phyloP scores from a whole-genome alignment of 805 yeast genomes.

The Yarrowia keelungensis region DNA sequence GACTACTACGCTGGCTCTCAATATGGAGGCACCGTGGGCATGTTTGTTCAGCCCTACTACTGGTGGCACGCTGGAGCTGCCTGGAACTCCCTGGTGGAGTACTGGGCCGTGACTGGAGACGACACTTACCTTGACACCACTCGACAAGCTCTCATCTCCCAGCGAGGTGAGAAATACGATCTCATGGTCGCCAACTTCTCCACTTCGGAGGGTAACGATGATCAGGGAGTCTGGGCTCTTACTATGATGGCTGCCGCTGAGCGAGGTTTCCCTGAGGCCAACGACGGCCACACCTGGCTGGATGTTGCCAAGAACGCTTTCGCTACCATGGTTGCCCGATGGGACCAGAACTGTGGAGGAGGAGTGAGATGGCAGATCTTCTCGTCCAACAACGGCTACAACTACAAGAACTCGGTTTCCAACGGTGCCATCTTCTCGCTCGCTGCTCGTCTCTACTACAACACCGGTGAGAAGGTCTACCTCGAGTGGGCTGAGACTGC shows the following conservation, averaged over 20 bases:
- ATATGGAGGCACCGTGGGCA: slow-evolving; percentile 73
- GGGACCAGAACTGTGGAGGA: slow-evolving; percentile 77
- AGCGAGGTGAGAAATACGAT: slow-evolving; percentile 67
- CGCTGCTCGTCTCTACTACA: slow-evolving; percentile 84
- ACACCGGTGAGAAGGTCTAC: slow-evolving; percentile 72
- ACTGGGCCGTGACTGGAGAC: slow-evolving; percentile 73
- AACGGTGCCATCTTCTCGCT: slow-evolving; percentile 81
- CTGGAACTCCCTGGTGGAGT: slow-evolving; percentile 71
- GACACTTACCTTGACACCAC: slow-evolving; percentile 66
- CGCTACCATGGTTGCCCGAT: slow-evolving; percentile 79
- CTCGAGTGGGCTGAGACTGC: slow-evolving; percentile 72
- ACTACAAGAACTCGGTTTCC: slow-evolving; percentile 82
- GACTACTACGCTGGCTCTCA: slow-evolving; percentile 78
- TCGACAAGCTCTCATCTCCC: slow-evolving; percentile 67
- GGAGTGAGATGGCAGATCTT: slow-evolving; percentile 94
- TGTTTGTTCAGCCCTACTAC: slow-evolving; percentile 76
- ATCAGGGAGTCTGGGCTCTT: slow-evolving; percentile 92
- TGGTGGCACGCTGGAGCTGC: slow-evolving; percentile 96
- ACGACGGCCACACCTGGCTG: slow-evolving; percentile 74
- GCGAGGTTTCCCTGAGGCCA: slow-evolving; percentile 78
- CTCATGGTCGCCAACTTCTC: slow-evolving; percentile 84
- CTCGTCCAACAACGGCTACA: slow-evolving; percentile 85
- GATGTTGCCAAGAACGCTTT: slow-evolving; percentile 82
- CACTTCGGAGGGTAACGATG: slow-evolving; percentile 89
- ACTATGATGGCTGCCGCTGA: slow-evolving; percentile 87